These are phyloP conservation scores for Aspergillus asperescens DNA, from an alignment of 495 filamentous ascomycete genomes.

Conservation along the genomic window DNA sequence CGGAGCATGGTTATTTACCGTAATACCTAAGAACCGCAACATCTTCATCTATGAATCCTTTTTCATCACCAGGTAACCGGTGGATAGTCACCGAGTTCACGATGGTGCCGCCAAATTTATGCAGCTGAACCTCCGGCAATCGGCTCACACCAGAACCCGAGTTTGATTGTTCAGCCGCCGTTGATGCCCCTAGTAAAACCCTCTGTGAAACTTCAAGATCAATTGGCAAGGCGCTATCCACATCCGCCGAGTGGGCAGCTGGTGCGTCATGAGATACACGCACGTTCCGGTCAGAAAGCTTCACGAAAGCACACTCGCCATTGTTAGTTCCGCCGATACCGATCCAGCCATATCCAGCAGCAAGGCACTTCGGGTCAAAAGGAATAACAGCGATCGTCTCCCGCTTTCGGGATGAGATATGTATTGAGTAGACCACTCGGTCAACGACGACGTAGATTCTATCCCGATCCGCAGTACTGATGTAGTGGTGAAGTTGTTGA, in stretches of 20 bases:
- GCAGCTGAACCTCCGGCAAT: constrained; percentile 45
- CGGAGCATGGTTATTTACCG: not conserved
- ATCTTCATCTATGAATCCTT: constrained; percentile 50
- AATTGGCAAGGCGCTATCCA: constrained; percentile 57
- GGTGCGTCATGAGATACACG: constrained; percentile 30
- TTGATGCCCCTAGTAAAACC: constrained; percentile 21
- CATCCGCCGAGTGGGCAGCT: constrained; percentile 41
- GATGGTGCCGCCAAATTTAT: constrained; percentile 53
- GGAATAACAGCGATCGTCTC: constrained; percentile 72
- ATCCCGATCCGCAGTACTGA: constrained; percentile 71
- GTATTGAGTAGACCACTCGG: constrained; percentile 65
- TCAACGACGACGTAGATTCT: constrained; percentile 78
- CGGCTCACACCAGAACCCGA: constrained; percentile 26
- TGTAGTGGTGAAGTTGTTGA: constrained; percentile 85
- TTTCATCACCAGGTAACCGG: constrained; percentile 46
- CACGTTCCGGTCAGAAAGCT: constrained; percentile 41
- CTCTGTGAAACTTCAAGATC: constrained; percentile 43
- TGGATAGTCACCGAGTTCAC: constrained; percentile 71
- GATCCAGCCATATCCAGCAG: constrained; percentile 78
- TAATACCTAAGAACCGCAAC: constrained; percentile 59
- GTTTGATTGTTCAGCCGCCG: constrained; percentile 27
- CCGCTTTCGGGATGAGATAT: constrained; percentile 64
- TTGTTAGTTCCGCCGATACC: constrained; percentile 77
- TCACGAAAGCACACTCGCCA: constrained; percentile 79
- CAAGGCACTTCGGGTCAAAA: constrained; percentile 80